Conservation (phyloP, 345 rosid genomes). For the Stellera chamaejasme region DNA sequence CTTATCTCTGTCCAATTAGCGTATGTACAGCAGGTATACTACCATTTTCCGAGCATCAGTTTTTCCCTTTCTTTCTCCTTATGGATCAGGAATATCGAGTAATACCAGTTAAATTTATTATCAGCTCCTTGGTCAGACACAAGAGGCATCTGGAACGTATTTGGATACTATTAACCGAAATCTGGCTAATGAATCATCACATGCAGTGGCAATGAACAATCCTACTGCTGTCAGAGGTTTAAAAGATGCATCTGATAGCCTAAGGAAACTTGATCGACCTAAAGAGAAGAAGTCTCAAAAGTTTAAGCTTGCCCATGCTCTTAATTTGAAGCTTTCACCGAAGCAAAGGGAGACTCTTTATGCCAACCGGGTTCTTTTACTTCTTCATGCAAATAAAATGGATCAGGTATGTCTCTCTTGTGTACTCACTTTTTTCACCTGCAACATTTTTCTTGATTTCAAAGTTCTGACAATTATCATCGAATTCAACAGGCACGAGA, state of each 20-base stretch:
- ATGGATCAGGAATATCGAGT: conserved; percentile 4
- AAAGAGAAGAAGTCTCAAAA: conserved; percentile 53
- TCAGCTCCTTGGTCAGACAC: conserved; percentile 63
- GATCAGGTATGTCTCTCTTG: conserved; percentile 59
- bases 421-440: conserved; percentile 9
- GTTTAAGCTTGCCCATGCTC: conserved; percentile 57
- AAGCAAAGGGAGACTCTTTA: conserved; percentile 75
- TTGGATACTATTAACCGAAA: conserved; percentile 51
- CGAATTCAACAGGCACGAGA: conserved; percentile 70
- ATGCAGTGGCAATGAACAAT: conserved; percentile 87
- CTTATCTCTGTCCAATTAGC: conserved; percentile 86
- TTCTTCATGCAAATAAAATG: conserved; percentile 89
- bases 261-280: conserved; percentile 77
- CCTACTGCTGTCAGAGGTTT: conserved; percentile 70
- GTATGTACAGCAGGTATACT: conserved; percentile 74
- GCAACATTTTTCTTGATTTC: conserved; percentile 1
- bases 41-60: background rate
- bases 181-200: conserved; percentile 73
- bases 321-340: conserved; percentile 69
- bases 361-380: conserved; percentile 74
- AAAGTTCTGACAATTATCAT: conserved; percentile 4
- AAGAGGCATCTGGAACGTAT: conserved; percentile 61
- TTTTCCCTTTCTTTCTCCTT: conserved; percentile 2
- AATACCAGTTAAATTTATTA: conserved; percentile 18
- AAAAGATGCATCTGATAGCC: conserved; percentile 69